Percentiles rank a stretch among this genome's conserved stretches.
phyloP scores from a whole-genome alignment of 2,329 filamentous ascomycete species.

The Apiospora sp. region DNA sequence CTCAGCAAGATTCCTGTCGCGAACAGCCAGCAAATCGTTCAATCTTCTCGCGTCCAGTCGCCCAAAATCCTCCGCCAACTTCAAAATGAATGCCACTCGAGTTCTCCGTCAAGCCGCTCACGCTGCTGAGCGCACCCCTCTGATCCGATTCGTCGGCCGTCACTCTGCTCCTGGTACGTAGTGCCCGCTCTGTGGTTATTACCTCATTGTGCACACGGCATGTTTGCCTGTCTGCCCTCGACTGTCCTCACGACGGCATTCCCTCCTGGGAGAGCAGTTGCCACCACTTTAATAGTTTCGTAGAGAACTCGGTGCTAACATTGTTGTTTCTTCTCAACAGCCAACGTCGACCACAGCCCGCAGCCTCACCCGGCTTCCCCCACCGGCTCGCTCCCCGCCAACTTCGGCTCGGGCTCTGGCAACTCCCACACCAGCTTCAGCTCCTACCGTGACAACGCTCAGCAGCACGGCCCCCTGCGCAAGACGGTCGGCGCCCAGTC shows the following conservation, averaged over 20 bases:
- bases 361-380: constrained; percentile 78
- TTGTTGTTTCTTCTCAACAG: constrained; percentile 50
- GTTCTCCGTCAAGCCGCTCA: constrained; percentile 66
- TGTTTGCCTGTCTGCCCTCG: neutral
- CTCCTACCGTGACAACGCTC: constrained; percentile 78
- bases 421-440: constrained; percentile 71
- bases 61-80: neutral
- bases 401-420: constrained; percentile 50
- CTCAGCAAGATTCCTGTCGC: neutral
- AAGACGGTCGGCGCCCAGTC: constrained; percentile 56
- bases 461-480: constrained; percentile 79
- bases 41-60: neutral
- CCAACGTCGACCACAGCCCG: constrained; percentile 75
- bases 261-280: neutral
- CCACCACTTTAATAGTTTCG: neutral
- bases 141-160: constrained; percentile 70
- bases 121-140: constrained; percentile 66
- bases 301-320: constrained; percentile 32
- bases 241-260: neutral
- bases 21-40: neutral
- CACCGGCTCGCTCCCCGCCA: constrained; percentile 66
- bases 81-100: constrained; percentile 63
- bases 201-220: constrained; percentile 10
- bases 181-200: neutral
- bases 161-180: constrained; percentile 61